Base-by-base conservation (phyloP, 768 basidiomycete genomes). In the Asterophora lycoperdoides region DNA sequence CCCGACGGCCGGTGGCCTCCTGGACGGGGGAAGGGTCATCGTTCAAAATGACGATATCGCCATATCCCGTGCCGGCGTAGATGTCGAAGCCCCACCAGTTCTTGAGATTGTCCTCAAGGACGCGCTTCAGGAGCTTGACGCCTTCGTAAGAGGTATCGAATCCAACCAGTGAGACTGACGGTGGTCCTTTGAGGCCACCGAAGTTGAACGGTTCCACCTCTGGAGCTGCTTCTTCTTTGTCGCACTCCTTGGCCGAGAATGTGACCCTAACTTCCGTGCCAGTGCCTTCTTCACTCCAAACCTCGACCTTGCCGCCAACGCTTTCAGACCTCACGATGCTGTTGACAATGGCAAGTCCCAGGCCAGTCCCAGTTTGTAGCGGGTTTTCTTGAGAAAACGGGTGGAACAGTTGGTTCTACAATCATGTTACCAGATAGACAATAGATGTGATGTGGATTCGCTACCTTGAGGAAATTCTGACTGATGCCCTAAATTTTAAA, bases 371-470 rank as follows among this genome's bases (percentile, higher is more conserved):
- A 1, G 91, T 84, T 60, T 94, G 92, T 5, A 95, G 65, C 1
- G 93, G 93, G 56, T 95, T 94, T 66, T 96, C 94, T 70, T 97
- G 94, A 1, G 93, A 93, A 69, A 97, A 97, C 0, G 94, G 94
- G 57, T 95, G 94, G 71, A 96, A 97, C 5, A 97, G 74, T 68
- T 94, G 90, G 58, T 96, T 93, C 87, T 89, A 55, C 49, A 35
- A 28, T 26, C 20, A 29, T 32, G 17, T 48, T 3, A 41, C 33
- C 26, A 13, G 44, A 23, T 49, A 14, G n/a, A 6, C 23, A 28
- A 26, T 28, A 26, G 7, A 28, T 13, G 28, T 7, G 14, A 7
- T 28, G 1, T 7, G 9, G 13, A 32, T 15, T 23, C 5, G 9
- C 15, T 51, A 86, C 89, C 79, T 92, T 90, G 51, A 95, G 70